Percentiles rank a stretch among this genome's conserved stretches.
These are phyloP conservation scores for Wickerhamomyces hampshirensis DNA, from an alignment of 805 yeast species.

Conservation along the genomic window DNA sequence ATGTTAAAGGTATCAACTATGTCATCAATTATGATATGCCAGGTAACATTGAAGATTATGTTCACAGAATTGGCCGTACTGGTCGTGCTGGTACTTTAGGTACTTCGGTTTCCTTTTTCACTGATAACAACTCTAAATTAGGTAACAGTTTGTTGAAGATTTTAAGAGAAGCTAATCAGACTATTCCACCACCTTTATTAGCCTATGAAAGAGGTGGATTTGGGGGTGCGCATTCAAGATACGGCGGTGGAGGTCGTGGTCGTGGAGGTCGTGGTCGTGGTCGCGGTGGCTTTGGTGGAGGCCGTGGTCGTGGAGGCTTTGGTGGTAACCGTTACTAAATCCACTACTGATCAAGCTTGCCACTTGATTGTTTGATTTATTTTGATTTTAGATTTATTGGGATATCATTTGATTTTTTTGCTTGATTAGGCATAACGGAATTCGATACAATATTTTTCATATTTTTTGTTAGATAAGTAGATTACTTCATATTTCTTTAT, in stretches of 20 bases:
- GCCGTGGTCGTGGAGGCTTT: slow-evolving; percentile 15
- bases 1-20: slow-evolving; percentile 93
- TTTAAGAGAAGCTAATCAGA: slow-evolving; percentile 93
- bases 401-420: too few species aligned
- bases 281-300: slow-evolving; percentile 21
- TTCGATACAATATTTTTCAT: too few species aligned
- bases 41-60: slow-evolving; percentile 96
- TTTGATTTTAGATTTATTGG: neutral
- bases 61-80: slow-evolving; percentile 92
- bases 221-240: slow-evolving; percentile 46
- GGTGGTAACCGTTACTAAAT: slow-evolving; percentile 13
- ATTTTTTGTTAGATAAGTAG: too few species aligned
- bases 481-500: neutral
- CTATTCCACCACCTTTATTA: slow-evolving; percentile 73
- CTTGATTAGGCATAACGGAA: too few species aligned
- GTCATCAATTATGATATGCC: slow-evolving; percentile 98
- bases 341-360: neutral
- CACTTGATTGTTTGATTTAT: neutral
- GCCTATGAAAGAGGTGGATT: slow-evolving; percentile 73
- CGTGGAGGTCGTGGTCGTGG: slow-evolving; percentile 34
- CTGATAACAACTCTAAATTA: slow-evolving; percentile 78
- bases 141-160: slow-evolving; percentile 89
- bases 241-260: slow-evolving; percentile 34
- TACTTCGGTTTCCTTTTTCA: slow-evolving; percentile 92
- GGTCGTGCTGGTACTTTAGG: slow-evolving; percentile 98